These are phyloP conservation scores for Litchi chinensis DNA, from an alignment of 345 rosid species.

Conservation along the genomic window DNA sequence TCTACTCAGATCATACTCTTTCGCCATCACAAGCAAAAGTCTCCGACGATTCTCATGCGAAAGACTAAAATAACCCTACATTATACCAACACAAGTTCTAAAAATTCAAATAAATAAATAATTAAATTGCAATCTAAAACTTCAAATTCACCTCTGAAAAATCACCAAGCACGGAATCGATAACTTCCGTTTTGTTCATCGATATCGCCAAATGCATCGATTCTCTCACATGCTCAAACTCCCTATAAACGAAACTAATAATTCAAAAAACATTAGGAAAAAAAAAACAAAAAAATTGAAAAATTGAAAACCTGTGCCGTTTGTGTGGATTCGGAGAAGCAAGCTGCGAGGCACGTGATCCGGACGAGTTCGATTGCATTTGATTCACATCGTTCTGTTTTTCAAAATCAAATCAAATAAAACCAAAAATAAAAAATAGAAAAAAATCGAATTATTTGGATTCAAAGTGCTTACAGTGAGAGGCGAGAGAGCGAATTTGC, in stretches of 20 bases:
- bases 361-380: slow-evolving; percentile 33
- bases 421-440: background rate
- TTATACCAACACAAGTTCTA: slow-evolving; percentile 13
- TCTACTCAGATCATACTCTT: slow-evolving; percentile 79
- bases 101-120: background rate
- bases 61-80: slow-evolving; percentile 77
- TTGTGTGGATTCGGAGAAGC: slow-evolving; percentile 23
- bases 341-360: slow-evolving; percentile 15
- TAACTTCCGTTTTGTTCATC: slow-evolving; percentile 65
- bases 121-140: background rate
- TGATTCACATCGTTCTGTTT: slow-evolving; percentile 42
- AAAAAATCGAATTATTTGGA: background rate
- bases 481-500: slow-evolving; percentile 49
- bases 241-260: slow-evolving; percentile 35
- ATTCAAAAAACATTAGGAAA: background rate
- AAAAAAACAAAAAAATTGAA: background rate
- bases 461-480: slow-evolving; percentile 44
- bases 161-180: slow-evolving; percentile 68
- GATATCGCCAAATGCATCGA: slow-evolving; percentile 83
- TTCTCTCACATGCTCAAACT: slow-evolving; percentile 64
- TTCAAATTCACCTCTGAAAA: slow-evolving; percentile 64
- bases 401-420: background rate
- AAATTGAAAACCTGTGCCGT: slow-evolving; percentile 31
- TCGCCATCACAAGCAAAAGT: slow-evolving; percentile 64
- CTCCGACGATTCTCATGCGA: slow-evolving; percentile 58